These are phyloP conservation scores for Trametes gibbosa DNA, from an alignment of 768 basidiomycete genomes.

Conservation along the genomic window DNA sequence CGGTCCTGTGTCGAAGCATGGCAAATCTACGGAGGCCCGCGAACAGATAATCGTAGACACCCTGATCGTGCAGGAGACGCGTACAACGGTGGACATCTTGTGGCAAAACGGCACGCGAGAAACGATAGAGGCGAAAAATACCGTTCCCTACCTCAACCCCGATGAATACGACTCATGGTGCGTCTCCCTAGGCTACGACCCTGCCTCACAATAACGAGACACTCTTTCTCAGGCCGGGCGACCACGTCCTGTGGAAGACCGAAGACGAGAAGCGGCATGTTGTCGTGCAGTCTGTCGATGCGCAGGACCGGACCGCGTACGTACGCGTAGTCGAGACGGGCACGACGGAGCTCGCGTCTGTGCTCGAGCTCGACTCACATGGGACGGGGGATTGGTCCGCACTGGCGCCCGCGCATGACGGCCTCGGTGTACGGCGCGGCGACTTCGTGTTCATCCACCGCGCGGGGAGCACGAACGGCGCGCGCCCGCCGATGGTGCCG, in stretches of 20 bases:
- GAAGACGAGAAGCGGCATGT: constrained; percentile 67
- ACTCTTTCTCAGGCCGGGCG: constrained; percentile 70
- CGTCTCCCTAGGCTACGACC: not conserved
- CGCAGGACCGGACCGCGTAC: constrained; percentile 64
- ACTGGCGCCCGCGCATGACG: constrained; percentile 46
- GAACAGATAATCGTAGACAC: constrained; percentile 52
- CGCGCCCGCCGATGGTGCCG: constrained; percentile 66
- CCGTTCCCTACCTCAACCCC: constrained; percentile 82
- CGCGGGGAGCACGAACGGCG: constrained; percentile 70
- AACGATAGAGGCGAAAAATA: constrained; percentile 52
- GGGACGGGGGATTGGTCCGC: constrained; percentile 56
- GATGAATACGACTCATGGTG: constrained; percentile 94
- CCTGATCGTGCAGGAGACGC: constrained; percentile 66
- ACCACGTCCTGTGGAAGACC: constrained; percentile 80
- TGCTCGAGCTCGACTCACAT: constrained; percentile 87
- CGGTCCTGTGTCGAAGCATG: constrained; percentile 60
- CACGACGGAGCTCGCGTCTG: constrained; percentile 64
- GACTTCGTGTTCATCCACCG: constrained; percentile 83
- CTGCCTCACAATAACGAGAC: not conserved
- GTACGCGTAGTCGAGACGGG: constrained; percentile 57
- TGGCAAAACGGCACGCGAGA: constrained; percentile 88
- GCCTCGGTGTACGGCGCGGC: constrained; percentile 77
- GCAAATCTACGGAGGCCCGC: constrained; percentile 43
- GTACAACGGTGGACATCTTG: constrained; percentile 65
- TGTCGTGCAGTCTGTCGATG: constrained; percentile 77